Conservation (phyloP, 1,284 basidiomycete genomes). For the Exobasidium rhododendri region DNA sequence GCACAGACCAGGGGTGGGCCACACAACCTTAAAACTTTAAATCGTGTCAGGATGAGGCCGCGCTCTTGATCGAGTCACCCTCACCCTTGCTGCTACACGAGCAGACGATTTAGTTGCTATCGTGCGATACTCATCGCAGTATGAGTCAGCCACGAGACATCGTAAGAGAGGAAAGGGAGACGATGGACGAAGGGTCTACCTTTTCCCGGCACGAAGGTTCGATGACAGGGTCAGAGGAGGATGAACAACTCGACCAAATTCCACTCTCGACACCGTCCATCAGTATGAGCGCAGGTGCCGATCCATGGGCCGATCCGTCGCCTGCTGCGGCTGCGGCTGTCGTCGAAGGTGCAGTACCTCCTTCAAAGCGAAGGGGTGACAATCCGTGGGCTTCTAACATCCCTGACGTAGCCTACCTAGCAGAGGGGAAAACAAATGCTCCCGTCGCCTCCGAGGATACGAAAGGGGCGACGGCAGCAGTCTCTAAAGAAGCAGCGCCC, state of each 20-base stretch:
- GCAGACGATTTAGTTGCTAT: no score
- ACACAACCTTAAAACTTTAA: no score
- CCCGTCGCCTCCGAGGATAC: background rate
- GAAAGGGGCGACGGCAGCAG: background rate
- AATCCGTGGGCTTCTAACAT: constrained; percentile 12
- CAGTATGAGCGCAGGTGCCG: constrained; percentile 13
- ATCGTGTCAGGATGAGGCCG: no score
- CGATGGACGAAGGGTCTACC: no score
- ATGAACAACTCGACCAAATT: background rate
- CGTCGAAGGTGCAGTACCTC: background rate
- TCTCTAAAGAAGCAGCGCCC: background rate
- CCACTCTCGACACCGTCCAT: background rate
- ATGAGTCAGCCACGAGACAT: no score
- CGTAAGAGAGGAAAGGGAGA: no score
- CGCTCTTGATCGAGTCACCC: no score
- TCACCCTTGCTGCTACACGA: no score
- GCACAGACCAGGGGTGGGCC: no score
- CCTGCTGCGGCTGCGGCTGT: constrained; percentile 1
- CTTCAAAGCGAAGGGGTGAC: background rate
- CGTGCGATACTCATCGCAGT: no score
- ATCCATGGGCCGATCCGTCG: constrained; percentile 15
- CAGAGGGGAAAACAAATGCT: background rate
- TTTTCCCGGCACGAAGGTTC: no score
- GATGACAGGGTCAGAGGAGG: no score
- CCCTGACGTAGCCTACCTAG: background rate